These are phyloP conservation scores for Pyrus pyrifolia DNA, from an alignment of 306 rosid genomes.

Conservation along the genomic window DNA sequence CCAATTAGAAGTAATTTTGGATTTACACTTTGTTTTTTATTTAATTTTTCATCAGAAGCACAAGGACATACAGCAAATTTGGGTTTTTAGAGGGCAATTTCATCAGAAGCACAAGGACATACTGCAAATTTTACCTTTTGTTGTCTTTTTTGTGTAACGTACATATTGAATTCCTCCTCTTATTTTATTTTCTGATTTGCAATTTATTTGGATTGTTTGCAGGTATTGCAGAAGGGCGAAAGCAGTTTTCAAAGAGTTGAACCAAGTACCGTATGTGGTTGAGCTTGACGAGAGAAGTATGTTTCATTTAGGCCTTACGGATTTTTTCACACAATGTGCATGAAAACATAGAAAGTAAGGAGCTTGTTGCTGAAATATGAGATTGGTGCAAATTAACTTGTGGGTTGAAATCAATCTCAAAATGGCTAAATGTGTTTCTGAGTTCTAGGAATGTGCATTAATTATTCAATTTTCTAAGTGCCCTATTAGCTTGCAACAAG, in stretches of 20 bases:
- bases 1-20: no score
- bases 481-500: not conserved
- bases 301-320: not conserved
- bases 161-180: not conserved
- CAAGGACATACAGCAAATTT: not conserved
- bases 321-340: not conserved
- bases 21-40: no score
- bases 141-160: not conserved
- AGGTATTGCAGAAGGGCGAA: constrained; percentile 88
- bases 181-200: not conserved
- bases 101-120: not conserved
- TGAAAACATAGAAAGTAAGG: not conserved
- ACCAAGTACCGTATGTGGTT: constrained; percentile 63
- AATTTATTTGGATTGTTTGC: constrained; percentile 14
- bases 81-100: not conserved
- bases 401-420: not conserved
- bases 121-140: not conserved
- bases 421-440: not conserved
- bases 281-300: constrained; percentile 94
- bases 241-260: constrained; percentile 72
- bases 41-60: not conserved
- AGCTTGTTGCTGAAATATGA: not conserved
- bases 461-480: not conserved
- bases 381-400: not conserved
- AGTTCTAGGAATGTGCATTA: not conserved